Evolutionary conservation across 441 rosid species (phyloP), one percentile per base, ranked within the genome.

Genomic region (Gossypium schwendimanii): DNA sequence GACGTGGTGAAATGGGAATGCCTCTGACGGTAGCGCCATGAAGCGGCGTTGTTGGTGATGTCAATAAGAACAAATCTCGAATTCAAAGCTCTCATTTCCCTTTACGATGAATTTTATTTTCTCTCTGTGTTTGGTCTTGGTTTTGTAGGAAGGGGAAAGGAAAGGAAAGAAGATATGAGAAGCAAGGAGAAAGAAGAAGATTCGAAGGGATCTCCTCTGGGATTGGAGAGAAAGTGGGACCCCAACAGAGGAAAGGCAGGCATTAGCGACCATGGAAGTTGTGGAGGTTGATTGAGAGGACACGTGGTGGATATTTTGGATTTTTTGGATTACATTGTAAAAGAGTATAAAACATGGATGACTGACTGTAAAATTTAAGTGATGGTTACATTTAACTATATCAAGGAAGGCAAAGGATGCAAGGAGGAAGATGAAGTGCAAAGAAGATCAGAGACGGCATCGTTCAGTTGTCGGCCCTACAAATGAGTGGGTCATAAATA

Each of bases 41-140:
- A 90, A 0, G 62, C 41, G 41, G 62, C 58, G 70, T 41, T 15
- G 77, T 74, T 86, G 73, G 89, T 88, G 73, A 90, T 81, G 79
- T 92, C 95, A 76, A 90, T 84, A 17, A 94, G 84, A 58, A 89
- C 72, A 73, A 84, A 83, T 77, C 85, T 87, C 0, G 97, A 86
- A 62, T 81, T 73, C 82, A 86, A 78, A 73, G 90, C 78, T 79
- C 73, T 85, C 96, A 85, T 88, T 72, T 55, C 4, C 12, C 3
- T 17, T 70, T 47, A 5, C 15, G 71, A 44, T 23, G 23, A 1
- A 18, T 2, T 54, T 54, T 23, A 70, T 14, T 47, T 23, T 14
- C 6, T 18, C 33, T 11, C 18, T 41, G 18, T 4, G 33, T 28
- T 18, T 10, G 12, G 10, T 21, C 47, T 62, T 78, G 9, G 41